Evolutionary conservation across 164 flowering plant species (phyloP), one percentile per base, ranked within the genome.

Genomic region (Paratinospora sagittata): DNA sequence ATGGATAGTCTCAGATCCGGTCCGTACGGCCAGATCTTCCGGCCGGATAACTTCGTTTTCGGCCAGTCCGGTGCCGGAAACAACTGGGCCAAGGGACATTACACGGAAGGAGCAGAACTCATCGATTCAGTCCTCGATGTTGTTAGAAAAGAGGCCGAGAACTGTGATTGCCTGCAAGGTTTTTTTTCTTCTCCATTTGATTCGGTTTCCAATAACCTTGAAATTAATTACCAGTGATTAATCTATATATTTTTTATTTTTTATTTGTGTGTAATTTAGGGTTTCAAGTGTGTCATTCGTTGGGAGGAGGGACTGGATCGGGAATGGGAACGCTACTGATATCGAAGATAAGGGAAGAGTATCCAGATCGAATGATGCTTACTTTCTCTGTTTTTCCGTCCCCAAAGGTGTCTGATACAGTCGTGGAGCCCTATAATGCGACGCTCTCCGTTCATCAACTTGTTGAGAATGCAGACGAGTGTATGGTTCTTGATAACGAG

Each of bases 291-390:
- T 83, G 86, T 60, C 86, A 83, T 60, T 83, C 86, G 14, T 68
- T 83, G 81, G 84, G 86, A 72, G 86, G 86, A 73, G 86, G 86
- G 17, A 83, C 85, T 45, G 85, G 85, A 4, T 83, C 85, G 24
- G 85, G 85, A 45, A 83, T 83, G 85, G 85, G 85, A 41, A 83
- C 84, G 2, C 81, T 83, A 11, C 69, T 83, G 2, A 81, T 83
- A 6, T 83, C 85, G 0, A 82, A 82, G 73, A 82, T 82, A 61
- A 71, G 85, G 63, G 85, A 82, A 73, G 85, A 82, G 55, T 82
- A 83, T 62, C 84, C 85, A 0, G 85, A 83, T 61, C 72, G 85
- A 12, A 83, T 83, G 85, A 83, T 83, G 85, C 78, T 83, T 41
- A 83, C 85, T 6, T 83, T 83, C 70, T 81, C 84, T 24, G 85